Evolutionary conservation across 257 asterid species (phyloP).

Genomic region (Nicotiana benthamiana): DNA sequence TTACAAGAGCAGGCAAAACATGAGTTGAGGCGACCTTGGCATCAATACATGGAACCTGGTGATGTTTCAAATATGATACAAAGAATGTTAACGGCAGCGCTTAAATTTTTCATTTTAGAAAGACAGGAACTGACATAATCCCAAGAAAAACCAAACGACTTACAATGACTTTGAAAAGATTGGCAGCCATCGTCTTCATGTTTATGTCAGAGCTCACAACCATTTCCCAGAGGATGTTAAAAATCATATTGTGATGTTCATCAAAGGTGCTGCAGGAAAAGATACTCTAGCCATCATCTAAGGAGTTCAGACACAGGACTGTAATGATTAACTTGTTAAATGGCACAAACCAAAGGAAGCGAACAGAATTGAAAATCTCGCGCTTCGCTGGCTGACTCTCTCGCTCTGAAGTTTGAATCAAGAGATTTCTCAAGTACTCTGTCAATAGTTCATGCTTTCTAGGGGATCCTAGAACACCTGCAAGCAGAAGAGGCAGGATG

Average conservation of each 20-base stretch:
- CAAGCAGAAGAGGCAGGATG: slow-evolving; percentile 85
- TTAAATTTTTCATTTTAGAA: neutral
- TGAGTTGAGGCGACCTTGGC: slow-evolving; percentile 81
- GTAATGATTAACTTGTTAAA: neutral
- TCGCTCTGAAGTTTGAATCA: slow-evolving; percentile 53
- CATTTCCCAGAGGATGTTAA: slow-evolving; percentile 95
- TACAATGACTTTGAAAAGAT: slow-evolving; percentile 84
- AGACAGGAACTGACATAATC: no score
- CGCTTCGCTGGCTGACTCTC: slow-evolving; percentile 55
- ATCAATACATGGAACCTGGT: slow-evolving; percentile 78
- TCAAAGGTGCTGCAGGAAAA: slow-evolving; percentile 64
- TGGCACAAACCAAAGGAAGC: slow-evolving; percentile 64
- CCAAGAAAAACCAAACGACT: slow-evolving; percentile 20
- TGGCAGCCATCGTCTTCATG: slow-evolving; percentile 73
- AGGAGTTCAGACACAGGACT: neutral
- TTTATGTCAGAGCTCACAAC: slow-evolving; percentile 62
- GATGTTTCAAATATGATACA: slow-evolving; percentile 1
- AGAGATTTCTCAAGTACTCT: slow-evolving; percentile 59
- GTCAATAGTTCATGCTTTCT: slow-evolving; percentile 59
- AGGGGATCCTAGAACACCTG: slow-evolving; percentile 88
- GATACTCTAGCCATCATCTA: neutral
- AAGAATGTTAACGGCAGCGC: neutral
- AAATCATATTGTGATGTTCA: slow-evolving; percentile 69
- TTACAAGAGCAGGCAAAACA: slow-evolving; percentile 92
- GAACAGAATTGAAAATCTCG: slow-evolving; percentile 72